Evolutionary conservation across 1,284 basidiomycete genomes (phyloP).

Genomic region (Porodaedalea pini): DNA sequence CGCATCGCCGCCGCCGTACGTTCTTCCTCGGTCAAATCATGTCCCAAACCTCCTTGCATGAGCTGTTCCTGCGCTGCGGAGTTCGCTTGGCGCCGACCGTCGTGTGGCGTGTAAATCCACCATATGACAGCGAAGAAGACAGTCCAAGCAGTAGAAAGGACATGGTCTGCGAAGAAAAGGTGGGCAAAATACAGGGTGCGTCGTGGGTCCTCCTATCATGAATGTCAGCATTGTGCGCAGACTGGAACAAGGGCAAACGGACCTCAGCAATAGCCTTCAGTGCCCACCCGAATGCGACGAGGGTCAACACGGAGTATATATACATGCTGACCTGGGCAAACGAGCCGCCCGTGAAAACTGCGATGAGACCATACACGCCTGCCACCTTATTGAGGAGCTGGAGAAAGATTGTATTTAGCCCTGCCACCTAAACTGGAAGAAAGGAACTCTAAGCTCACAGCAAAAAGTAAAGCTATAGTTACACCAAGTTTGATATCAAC

Average conservation of each 20-base stretch:
- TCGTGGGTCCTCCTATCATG: constrained; percentile 75
- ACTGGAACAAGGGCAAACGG: constrained; percentile 27
- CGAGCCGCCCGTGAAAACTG: constrained; percentile 83
- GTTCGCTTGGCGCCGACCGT: constrained; percentile 76
- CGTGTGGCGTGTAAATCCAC: constrained; percentile 91
- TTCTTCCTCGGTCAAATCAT: constrained; percentile 58
- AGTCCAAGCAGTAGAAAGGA: constrained; percentile 91
- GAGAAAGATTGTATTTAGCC: background rate
- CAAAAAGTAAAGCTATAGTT: constrained; percentile 81
- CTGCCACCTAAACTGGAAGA: background rate
- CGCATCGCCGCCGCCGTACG: constrained; percentile 67
- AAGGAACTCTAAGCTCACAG: constrained; percentile 47
- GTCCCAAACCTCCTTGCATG: constrained; percentile 52
- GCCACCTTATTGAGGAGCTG: constrained; percentile 97
- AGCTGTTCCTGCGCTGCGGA: constrained; percentile 85
- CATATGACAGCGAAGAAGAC: constrained; percentile 85
- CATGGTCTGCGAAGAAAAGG: constrained; percentile 87
- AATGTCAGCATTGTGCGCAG: constrained; percentile 33
- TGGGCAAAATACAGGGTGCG: constrained; percentile 89
- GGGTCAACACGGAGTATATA: constrained; percentile 84
- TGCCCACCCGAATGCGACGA: constrained; percentile 85
- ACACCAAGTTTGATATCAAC: constrained; percentile 90
- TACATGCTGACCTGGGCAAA: constrained; percentile 91
- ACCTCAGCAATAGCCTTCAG: constrained; percentile 82
- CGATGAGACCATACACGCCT: constrained; percentile 93